These are phyloP conservation scores for Torulaspora pretoriensis DNA, from an alignment of 1,139 yeast genomes.

Conservation along the genomic window DNA sequence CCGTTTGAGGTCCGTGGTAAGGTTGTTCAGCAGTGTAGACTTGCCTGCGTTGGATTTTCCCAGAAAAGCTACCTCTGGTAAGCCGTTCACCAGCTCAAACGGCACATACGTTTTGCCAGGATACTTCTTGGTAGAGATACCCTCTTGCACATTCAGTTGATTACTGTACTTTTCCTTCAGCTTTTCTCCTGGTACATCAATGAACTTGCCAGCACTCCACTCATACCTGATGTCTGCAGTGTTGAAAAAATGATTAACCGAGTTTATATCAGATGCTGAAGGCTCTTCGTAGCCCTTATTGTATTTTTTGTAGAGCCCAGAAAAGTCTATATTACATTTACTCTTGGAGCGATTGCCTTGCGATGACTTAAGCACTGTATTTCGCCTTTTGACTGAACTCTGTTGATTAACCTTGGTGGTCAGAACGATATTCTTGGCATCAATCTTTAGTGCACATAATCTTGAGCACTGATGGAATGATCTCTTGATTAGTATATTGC, in stretches of 20 bases:
- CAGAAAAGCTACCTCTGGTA: constrained; percentile 68
- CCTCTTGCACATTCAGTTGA: constrained; percentile 14
- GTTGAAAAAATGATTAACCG: constrained; percentile 43
- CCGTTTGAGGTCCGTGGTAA: constrained; percentile 39
- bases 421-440: constrained; percentile 13
- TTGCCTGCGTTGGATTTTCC: constrained; percentile 88
- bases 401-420: constrained; percentile 9
- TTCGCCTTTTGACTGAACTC: background rate
- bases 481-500: background rate
- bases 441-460: background rate
- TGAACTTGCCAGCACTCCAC: constrained; percentile 54
- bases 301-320: constrained; percentile 14
- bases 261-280: constrained; percentile 35
- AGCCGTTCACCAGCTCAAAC: constrained; percentile 28
- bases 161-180: constrained; percentile 35
- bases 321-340: background rate
- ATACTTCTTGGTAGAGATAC: constrained; percentile 10
- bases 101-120: constrained; percentile 29
- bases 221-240: constrained; percentile 45
- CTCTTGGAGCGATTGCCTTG: background rate
- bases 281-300: constrained; percentile 38
- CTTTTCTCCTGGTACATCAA: constrained; percentile 57
- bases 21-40: constrained; percentile 63
- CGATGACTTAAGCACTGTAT: background rate
- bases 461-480: constrained; percentile 1